phyloP scores from a whole-genome alignment of 345 rosid species.

The Euphorbia lathyris region DNA sequence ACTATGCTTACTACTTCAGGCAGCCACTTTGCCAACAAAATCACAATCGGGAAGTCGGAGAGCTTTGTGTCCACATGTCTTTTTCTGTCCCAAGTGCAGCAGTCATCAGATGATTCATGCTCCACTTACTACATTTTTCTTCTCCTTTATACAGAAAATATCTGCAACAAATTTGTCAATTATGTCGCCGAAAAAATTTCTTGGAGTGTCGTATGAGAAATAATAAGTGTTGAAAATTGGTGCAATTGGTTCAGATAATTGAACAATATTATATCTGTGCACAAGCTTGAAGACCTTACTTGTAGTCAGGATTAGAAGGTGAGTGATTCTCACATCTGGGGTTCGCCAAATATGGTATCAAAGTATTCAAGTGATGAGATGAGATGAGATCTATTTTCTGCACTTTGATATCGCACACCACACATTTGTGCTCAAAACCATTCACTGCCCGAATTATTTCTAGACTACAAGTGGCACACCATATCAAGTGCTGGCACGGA shows the following conservation, averaged over 20 bases:
- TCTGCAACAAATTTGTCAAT: not conserved
- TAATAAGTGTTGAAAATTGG: not conserved
- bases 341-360: conserved; percentile 1
- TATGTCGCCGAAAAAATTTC: not conserved
- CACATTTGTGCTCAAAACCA: conserved; percentile 56
- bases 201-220: not conserved
- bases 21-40: conserved; percentile 11
- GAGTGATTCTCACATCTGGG: conserved; percentile 14
- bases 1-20: too few species aligned
- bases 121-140: not conserved
- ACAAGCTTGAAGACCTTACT: conserved; percentile 13
- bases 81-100: not conserved
- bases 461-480: conserved; percentile 64
- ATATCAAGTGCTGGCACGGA: conserved; percentile 70
- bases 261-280: not conserved
- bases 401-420: conserved; percentile 59
- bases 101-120: not conserved
- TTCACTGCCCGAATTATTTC: conserved; percentile 30
- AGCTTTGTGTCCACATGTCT: not conserved
- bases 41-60: not conserved
- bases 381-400: conserved; percentile 39
- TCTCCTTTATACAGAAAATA: not conserved
- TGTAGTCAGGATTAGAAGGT: conserved; percentile 8
- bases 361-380: not conserved
- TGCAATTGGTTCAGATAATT: not conserved